Base-by-base conservation (phyloP, 1,284 basidiomycete species). In the Neotropicomus parvogracilis region DNA sequence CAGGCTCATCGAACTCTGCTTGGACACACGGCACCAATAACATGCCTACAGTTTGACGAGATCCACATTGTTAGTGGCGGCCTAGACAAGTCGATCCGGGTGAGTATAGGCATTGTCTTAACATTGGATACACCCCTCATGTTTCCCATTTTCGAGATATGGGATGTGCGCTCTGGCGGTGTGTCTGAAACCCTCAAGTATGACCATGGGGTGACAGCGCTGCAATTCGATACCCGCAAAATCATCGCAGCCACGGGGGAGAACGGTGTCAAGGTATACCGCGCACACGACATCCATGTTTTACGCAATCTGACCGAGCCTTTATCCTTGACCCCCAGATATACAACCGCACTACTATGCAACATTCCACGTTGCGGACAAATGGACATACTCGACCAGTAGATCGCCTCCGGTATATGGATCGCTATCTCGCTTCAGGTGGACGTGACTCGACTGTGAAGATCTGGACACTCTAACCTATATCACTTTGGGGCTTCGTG, bases 11-110 rank as follows among this genome's bases (percentile, higher is more conserved):
- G 97, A 35, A 97, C 95, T 9, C 73, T 99, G 41, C 71, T 91
- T 20, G 97, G 95, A 6, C 97, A 99, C 67, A 97, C 92, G 2
- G 91, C 79, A 0, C 94, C 97, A 4, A 85, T 99, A 40, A 98
- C 93, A 2, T 93, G 87, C 61, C 74, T 99, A 17, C 97, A 99
- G 66, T 99, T 99, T 62, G 97, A 99, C 72, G 95, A 99, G 71
- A 77, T 88, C 50, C 87, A 97, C 66, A 85, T 98, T 59, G 84
- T 90, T 44, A 94, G 87, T 43, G 95, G 95, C 35, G 89, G 88
- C 68, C 74, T 97, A 43, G 95, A 99, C 73, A 95, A 94, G 72
- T 88, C 91, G n/a, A 78, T 97, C 51, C 75, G 88, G 64, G 91
- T 94, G 61, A 58, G 83, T 74, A 45, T 36, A 26, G 27, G 32